These are phyloP conservation scores for Aleurites moluccanus DNA, from an alignment of 441 rosid species.

Conservation along the genomic window DNA sequence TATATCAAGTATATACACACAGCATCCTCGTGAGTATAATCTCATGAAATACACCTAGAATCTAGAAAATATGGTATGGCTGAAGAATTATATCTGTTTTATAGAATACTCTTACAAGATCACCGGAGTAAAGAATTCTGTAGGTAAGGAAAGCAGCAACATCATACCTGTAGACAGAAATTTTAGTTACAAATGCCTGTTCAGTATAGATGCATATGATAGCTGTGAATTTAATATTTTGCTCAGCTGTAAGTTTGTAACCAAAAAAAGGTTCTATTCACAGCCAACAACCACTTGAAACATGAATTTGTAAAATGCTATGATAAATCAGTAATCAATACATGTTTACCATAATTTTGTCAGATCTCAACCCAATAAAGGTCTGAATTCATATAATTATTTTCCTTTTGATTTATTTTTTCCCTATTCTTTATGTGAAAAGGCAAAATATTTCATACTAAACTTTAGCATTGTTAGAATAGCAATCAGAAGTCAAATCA, in stretches of 20 bases:
- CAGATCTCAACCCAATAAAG: neutral
- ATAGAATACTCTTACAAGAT: constrained; percentile 50
- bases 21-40: neutral
- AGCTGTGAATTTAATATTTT: neutral
- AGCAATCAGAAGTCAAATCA: too few species aligned
- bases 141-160: constrained; percentile 50
- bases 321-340: neutral
- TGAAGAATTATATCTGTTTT: neutral
- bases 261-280: neutral
- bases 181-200: neutral
- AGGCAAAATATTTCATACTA: neutral
- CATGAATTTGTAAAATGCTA: neutral
- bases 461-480: neutral
- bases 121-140: constrained; percentile 49
- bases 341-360: neutral
- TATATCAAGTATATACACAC: neutral
- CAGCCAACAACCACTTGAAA: constrained; percentile 2
- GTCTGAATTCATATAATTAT: neutral
- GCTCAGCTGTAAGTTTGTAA: neutral
- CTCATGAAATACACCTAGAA: neutral
- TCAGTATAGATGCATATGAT: neutral
- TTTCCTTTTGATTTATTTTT: neutral
- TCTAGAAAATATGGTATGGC: constrained; percentile 1
- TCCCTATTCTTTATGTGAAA: neutral
- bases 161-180: constrained; percentile 56